phyloP scores from a whole-genome alignment of 208 protist genomes.

The Leptomonas seymouri region DNA sequence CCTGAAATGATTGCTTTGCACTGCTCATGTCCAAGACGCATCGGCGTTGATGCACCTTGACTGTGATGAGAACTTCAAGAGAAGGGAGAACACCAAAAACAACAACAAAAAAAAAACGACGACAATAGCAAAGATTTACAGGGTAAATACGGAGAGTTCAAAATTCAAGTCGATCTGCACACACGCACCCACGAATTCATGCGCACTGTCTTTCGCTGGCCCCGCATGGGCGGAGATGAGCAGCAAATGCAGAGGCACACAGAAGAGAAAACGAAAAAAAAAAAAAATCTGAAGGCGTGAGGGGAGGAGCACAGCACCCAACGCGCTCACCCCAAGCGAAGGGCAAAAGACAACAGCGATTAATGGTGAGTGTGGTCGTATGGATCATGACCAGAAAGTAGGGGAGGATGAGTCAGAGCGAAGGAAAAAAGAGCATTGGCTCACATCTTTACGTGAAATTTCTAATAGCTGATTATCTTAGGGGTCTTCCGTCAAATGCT shows the following conservation, averaged over 20 bases:
- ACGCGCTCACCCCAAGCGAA: no score
- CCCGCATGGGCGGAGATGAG: not conserved
- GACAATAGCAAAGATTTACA: not conserved
- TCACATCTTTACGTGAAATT: no score
- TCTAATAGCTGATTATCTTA: not conserved
- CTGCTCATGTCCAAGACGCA: no score
- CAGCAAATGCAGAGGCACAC: not conserved
- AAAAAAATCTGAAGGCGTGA: not conserved
- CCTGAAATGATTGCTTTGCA: no score
- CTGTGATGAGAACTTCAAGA: no score
- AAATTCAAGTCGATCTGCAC: not conserved
- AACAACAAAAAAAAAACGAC: not conserved
- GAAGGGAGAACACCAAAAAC: not conserved
- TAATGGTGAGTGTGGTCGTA: constrained; percentile 14
- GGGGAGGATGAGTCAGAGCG: not conserved
- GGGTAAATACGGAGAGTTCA: not conserved
- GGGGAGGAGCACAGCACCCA: not conserved
- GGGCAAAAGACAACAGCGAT: not conserved
- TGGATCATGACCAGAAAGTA: constrained; percentile 19
- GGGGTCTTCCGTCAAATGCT: not conserved
- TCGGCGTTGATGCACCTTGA: not conserved
- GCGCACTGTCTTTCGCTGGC: not conserved
- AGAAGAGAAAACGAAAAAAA: not conserved
- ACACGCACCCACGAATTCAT: not conserved
- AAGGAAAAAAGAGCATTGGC: not conserved